These are phyloP conservation scores for Alternaria rosae DNA, from an alignment of 2,329 filamentous ascomycete genomes.

Conservation along the genomic window DNA sequence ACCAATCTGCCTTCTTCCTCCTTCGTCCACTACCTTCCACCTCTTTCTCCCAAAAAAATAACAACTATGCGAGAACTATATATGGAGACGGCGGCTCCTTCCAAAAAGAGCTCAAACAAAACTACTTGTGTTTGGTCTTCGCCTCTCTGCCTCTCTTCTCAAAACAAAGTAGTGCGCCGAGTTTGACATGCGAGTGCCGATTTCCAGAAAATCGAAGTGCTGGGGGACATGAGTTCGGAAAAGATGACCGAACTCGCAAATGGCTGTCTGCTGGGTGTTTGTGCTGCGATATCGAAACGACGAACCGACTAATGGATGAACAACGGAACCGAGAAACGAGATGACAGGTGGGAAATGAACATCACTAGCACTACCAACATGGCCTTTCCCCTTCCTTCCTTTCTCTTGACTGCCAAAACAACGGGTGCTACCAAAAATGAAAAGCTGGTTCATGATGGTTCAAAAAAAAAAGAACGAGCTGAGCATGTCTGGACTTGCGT, in stretches of 20 bases:
- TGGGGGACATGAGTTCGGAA: too few species aligned
- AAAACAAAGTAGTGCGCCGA: too few species aligned
- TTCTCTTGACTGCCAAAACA: neutral
- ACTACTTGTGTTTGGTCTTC: neutral
- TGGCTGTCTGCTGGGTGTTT: too few species aligned
- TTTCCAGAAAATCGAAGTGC: too few species aligned
- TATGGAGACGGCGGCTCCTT: neutral
- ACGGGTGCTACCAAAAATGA: rapidly evolving
- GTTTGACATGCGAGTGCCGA: too few species aligned
- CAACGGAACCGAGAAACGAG: too few species aligned
- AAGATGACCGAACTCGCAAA: too few species aligned
- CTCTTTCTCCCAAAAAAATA: too few species aligned
- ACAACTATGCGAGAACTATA: too few species aligned
- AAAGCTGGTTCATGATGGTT: neutral
- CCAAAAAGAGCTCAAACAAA: too few species aligned
- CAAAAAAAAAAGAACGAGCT: neutral
- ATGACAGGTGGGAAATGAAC: neutral
- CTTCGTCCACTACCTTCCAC: neutral
- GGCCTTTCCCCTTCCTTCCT: neutral
- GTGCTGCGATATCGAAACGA: too few species aligned
- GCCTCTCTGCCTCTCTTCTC: neutral
- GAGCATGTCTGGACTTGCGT: neutral
- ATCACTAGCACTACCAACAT: rapidly evolving
- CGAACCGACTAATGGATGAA: too few species aligned
- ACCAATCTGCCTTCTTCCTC: rapidly evolving